Conservation (phyloP, 805 yeast species). For the Pichia membranifaciens region DNA sequence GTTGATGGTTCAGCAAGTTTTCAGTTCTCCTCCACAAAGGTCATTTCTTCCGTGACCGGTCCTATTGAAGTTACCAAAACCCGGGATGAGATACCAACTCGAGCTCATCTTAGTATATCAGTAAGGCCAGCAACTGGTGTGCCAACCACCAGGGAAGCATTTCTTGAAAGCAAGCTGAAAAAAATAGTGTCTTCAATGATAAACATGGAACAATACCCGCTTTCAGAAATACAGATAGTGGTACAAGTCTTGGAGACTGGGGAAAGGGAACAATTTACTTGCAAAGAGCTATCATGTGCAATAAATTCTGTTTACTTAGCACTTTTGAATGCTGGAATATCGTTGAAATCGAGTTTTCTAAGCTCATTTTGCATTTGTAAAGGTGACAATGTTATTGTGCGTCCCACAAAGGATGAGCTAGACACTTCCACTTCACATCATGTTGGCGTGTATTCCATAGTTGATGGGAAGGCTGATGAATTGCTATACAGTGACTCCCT, state of each 20-base stretch:
- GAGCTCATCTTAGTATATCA: conserved; percentile 69
- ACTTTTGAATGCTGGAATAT: conserved; percentile 72
- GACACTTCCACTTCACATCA: conserved; percentile 52
- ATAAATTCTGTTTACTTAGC: conserved; percentile 73
- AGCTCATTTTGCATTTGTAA: conserved; percentile 39
- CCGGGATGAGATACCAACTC: conserved; percentile 78
- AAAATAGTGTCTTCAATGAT: conserved; percentile 56
- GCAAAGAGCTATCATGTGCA: conserved; percentile 55
- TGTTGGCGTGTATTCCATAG: conserved; percentile 53
- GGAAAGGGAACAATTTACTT: conserved; percentile 31
- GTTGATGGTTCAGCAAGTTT: conserved; percentile 81
- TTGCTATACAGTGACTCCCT: conserved; percentile 65
- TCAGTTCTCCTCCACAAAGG: conserved; percentile 44
- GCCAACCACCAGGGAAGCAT: conserved; percentile 65
- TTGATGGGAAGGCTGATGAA: conserved; percentile 44
- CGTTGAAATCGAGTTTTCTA: conserved; percentile 56
- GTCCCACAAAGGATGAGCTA: conserved; percentile 45
- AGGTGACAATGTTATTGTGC: conserved; percentile 29
- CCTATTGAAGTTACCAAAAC: conserved; percentile 75
- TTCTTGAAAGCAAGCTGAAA: conserved; percentile 65
- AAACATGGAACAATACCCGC: conserved; percentile 61
- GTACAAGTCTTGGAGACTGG: conserved; percentile 58
- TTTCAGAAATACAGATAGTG: conserved; percentile 68
- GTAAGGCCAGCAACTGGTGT: conserved; percentile 77
- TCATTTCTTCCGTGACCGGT: conserved; percentile 77